Evolutionary conservation across 169 alveolate genomes (phyloP).

Genomic region (Eimeria mitis): DNA sequence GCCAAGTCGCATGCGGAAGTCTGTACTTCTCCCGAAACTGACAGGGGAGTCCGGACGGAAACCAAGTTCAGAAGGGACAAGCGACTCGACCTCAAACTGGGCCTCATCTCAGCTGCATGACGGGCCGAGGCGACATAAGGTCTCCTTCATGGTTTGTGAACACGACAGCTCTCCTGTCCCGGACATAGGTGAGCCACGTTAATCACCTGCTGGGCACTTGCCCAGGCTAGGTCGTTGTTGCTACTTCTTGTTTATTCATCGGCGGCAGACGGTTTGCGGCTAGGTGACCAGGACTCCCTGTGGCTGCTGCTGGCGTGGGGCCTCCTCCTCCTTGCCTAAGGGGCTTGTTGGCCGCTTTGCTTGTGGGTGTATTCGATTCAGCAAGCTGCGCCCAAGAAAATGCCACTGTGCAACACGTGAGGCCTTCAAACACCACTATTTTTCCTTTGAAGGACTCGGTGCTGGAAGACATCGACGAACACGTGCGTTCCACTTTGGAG

Average conservation of each 20-base stretch:
- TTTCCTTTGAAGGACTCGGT: conserved; percentile 23
- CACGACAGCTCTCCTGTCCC: not conserved
- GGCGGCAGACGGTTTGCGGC: not conserved
- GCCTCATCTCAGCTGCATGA: not conserved
- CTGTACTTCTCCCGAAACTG: not conserved
- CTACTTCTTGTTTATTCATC: not conserved
- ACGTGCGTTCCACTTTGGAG: not conserved
- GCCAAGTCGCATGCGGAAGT: not conserved
- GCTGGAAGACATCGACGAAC: conserved; percentile 24
- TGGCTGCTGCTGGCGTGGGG: too few species aligned
- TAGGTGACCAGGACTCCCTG: not conserved
- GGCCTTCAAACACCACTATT: not conserved
- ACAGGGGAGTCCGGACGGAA: conserved; percentile 2
- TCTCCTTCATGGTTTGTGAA: not conserved
- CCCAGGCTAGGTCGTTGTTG: not conserved
- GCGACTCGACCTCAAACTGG: not conserved
- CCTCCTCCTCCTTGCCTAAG: not conserved
- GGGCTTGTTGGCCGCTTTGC: not conserved
- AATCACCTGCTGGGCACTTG: not conserved
- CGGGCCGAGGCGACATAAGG: conserved; percentile 42
- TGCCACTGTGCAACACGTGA: conserved; percentile 2
- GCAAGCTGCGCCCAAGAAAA: conserved; percentile 25
- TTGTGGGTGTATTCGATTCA: not conserved
- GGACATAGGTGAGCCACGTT: not conserved
- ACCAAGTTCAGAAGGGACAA: not conserved